These are phyloP conservation scores for Cyclotella atomus DNA, from an alignment of 108 stramenopile species.

Conservation along the genomic window DNA sequence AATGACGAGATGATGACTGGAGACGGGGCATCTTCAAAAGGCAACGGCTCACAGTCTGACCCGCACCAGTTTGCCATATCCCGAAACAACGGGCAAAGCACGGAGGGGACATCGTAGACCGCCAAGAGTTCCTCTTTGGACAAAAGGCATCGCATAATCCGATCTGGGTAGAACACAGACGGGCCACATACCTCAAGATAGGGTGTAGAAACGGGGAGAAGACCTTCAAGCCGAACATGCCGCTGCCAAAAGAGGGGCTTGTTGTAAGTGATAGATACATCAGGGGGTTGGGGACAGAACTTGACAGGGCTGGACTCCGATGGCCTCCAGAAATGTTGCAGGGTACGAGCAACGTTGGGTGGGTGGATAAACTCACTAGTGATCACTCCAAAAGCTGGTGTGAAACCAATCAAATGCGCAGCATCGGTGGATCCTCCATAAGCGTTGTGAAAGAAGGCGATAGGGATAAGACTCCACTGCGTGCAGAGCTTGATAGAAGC, in stretches of 20 bases:
- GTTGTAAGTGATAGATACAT: neutral
- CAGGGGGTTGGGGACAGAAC: neutral
- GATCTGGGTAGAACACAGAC: neutral
- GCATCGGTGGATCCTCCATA: constrained; percentile 1
- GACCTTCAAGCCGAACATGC: neutral
- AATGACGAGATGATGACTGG: neutral
- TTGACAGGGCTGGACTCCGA: neutral
- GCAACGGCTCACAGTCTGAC: neutral
- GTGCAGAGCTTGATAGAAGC: neutral
- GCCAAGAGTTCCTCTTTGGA: neutral
- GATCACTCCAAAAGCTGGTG: neutral
- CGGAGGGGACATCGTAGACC: neutral
- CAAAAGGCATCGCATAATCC: neutral
- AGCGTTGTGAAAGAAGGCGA: neutral
- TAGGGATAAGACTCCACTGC: neutral
- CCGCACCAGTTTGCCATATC: no score
- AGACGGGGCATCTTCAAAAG: neutral
- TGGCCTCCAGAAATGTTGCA: constrained; percentile 1
- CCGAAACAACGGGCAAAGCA: neutral
- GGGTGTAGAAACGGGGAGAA: neutral
- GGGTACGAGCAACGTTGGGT: neutral
- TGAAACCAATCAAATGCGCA: neutral
- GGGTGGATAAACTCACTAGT: neutral
- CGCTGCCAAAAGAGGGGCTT: neutral
- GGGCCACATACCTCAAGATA: neutral